Evolutionary conservation across 1,284 basidiomycete species (phyloP), one percentile per base, ranked within the genome.

Genomic region (Entoloma clypeatum): DNA sequence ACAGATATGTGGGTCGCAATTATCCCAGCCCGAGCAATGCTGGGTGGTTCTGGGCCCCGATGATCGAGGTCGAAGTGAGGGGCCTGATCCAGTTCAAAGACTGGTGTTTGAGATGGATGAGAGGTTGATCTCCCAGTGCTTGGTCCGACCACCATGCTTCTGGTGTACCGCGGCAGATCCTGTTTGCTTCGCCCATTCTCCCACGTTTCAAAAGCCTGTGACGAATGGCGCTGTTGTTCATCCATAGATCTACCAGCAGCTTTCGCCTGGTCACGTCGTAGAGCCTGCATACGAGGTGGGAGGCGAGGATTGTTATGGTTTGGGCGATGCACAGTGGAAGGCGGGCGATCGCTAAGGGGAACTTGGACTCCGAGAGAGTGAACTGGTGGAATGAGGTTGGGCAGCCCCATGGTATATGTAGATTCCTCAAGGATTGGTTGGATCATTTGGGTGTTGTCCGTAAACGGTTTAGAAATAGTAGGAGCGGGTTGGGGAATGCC

Each of bases 251-350:
- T 36, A 22, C 34, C 40, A 11, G 39, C 39, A 25, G 47, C 43
- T 43, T 43, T 50, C 5, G 26, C 26, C 17, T 38, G 26, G 22
- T 38, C 25, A 16, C 36, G 36, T 38, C 50, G 50, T 11, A 52
- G 23, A 23, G 50, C 50, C 35, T 52, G 50, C 52, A 53, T 53
- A 18, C 50, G 50, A 10, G 50, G 50, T 22, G 48, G 50, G 10
- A 52, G 39, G 30, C 48, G 48, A 13, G 41, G 35, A 28, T 51
- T 47, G 14, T 19, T 47, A 35, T 42, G 43, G 36, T 33, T 28
- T 7, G 40, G 42, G 7, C 48, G 50, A 40, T 43, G 38, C 38
- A 28, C 36, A 22, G 45, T 40, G 5, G 42, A 31, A 11, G 25
- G 22, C 30, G 42, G 42, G 33, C 33, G 27, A 27, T 50, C 45